Base-by-base conservation (phyloP, 345 rosid genomes). In the Citrus hindsii region DNA sequence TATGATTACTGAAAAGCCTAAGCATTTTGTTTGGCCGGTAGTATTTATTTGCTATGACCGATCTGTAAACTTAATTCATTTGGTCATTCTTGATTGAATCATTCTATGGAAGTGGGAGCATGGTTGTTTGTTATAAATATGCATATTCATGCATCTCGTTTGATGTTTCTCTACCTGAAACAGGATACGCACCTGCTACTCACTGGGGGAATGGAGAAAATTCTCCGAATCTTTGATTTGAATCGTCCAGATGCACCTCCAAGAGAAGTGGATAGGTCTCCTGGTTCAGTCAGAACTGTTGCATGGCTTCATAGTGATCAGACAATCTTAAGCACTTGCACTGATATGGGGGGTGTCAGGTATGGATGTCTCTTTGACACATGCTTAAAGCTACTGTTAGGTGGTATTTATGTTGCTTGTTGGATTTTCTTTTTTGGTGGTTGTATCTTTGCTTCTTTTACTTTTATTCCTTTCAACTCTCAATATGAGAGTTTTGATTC, bases 281-380 rank as follows among this genome's bases (percentile, higher is more conserved):
- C 86, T 37, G 86, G 88, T 67, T 85, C 88, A 46, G 76, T 85
- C 42, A 73, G 88, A 81, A 81, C 88, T 79, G 86, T 85, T 79
- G 84, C 86, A 14, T 85, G 88, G 86, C 86, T 85, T 62, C 88
- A 83, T 56, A 85, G 84, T 48, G 88, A 85, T 51, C 88, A 85
- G 79, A 83, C 88, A 73, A 81, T 85, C 58, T 73, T 85, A 74
- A 83, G 88, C 77, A 81, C 88, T 67, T 83, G 83, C 51, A 73
- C 86, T 79, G 88, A 85, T 61, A 81, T 83, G 42, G 88, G 88
- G 7, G 88, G 88, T 37, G 86, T 85, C 77, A 85, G 88, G 88
- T 85, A 79, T 74, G 71, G n/a, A 21, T 37, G 40, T 76, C 63
- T 53, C 46, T 32, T 55, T 18, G 8, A 27, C 77, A 55, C 63